A percentile compares a stretch with the other conserved stretches of the same genome.
These are phyloP conservation scores for Globisporangium yorkense DNA, from an alignment of 352 stramenopile species.

Conservation along the genomic window DNA sequence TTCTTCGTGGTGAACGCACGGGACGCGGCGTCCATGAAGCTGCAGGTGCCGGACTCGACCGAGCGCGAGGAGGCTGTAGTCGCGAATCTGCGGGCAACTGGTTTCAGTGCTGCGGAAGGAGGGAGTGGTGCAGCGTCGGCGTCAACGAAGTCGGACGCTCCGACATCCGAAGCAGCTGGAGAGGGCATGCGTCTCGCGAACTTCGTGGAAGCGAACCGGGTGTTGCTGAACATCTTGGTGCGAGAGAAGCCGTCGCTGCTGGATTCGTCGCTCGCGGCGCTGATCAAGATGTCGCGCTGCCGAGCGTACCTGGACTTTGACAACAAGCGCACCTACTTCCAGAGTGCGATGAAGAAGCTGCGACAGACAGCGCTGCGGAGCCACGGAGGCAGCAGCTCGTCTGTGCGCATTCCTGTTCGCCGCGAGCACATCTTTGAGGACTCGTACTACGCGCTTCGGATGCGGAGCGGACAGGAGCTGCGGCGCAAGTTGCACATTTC, in stretches of 20 bases:
- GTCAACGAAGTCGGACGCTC: background rate
- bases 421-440: slow-evolving; percentile 98
- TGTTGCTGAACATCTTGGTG: slow-evolving; percentile 97
- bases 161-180: slow-evolving; percentile 28
- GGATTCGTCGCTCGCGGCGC: slow-evolving; percentile 92
- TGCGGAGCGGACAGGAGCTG: slow-evolving; percentile 96
- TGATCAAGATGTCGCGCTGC: slow-evolving; percentile 96
- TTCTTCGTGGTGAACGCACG: slow-evolving; percentile 98
- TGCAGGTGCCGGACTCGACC: slow-evolving; percentile 62
- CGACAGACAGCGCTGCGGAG: slow-evolving; percentile 77
- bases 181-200: slow-evolving; percentile 73
- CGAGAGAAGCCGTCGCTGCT: slow-evolving; percentile 95
- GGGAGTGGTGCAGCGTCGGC: slow-evolving; percentile 24
- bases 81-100: slow-evolving; percentile 55
- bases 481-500: slow-evolving; percentile 96
- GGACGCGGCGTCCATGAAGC: slow-evolving; percentile 71
- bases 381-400: slow-evolving; percentile 89
- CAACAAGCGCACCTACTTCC: slow-evolving; percentile 99
- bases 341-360: slow-evolving; percentile 91
- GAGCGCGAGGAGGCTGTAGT: slow-evolving; percentile 78
- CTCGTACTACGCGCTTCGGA: slow-evolving; percentile 96
- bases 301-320: slow-evolving; percentile 97
- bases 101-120: slow-evolving; percentile 27
- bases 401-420: slow-evolving; percentile 86
- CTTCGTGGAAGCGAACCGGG: slow-evolving; percentile 95